Conservation (phyloP, 2,329 filamentous ascomycete species). For the Phoma sp. region DNA sequence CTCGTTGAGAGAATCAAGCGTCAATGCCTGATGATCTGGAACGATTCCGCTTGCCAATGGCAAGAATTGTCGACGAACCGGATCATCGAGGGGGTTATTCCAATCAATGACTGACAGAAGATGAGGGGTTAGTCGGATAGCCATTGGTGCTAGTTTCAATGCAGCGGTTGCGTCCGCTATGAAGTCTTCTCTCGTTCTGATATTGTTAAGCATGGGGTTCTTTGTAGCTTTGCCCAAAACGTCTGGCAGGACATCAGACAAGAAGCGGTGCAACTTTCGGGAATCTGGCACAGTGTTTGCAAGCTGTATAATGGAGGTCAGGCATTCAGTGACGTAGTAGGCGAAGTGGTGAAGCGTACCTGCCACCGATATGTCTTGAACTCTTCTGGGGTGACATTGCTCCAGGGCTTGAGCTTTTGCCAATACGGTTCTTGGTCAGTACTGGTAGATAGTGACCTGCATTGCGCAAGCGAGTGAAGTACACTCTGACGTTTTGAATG, state of each 20-base stretch:
- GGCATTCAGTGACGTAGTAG: background rate
- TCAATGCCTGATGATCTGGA: conserved; percentile 61
- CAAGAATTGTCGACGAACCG: conserved; percentile 66
- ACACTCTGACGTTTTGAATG: background rate
- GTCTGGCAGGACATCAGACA: conserved; percentile 58
- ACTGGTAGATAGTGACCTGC: conserved; percentile 20
- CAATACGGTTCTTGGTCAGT: conserved; percentile 52
- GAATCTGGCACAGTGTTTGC: conserved; percentile 59
- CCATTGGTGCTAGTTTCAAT: conserved; percentile 63
- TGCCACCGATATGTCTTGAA: conserved; percentile 64
- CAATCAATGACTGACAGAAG: conserved; percentile 66
- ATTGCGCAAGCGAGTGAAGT: background rate
- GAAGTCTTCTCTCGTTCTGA: conserved; percentile 59
- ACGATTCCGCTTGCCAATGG: conserved; percentile 61
- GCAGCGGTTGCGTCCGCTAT: conserved; percentile 61
- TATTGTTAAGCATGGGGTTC: conserved; percentile 40
- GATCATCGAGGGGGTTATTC: conserved; percentile 63
- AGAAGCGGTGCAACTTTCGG: conserved; percentile 56
- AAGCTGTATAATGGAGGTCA: conserved; percentile 42
- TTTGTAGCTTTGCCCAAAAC: conserved; percentile 48
- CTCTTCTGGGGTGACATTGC: conserved; percentile 53
- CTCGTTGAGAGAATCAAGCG: conserved; percentile 66
- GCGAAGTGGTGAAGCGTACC: conserved; percentile 48
- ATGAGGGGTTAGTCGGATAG: conserved; percentile 66
- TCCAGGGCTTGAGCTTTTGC: conserved; percentile 59